Evolutionary conservation across 2,329 filamentous ascomycete species (phyloP).

Genomic region (Ceratocystis variospora): DNA sequence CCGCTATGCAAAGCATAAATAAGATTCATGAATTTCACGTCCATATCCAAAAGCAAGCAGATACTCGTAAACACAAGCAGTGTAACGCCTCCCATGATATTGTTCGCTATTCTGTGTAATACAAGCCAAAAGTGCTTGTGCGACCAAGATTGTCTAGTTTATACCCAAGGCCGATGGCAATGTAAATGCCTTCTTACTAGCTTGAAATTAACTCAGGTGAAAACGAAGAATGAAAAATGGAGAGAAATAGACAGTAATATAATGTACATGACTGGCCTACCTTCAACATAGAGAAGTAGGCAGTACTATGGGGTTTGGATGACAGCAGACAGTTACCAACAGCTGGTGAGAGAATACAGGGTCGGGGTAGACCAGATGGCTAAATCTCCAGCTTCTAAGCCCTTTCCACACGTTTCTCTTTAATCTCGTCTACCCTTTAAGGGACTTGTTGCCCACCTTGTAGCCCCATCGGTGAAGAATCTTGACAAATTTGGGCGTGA

Average conservation of each 20-base stretch:
- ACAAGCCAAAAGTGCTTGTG: not conserved
- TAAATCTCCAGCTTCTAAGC: not conserved
- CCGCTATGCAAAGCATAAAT: not conserved
- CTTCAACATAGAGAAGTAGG: not conserved
- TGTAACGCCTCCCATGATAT: not conserved
- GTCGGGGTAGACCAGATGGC: not conserved
- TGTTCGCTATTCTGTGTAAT: not conserved
- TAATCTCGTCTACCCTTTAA: conserved; percentile 21
- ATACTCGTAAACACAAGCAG: not conserved
- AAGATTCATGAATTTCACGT: not conserved
- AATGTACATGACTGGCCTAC: conserved; percentile 17
- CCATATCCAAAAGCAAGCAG: no score
- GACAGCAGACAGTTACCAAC: not conserved
- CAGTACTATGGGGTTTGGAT: not conserved
- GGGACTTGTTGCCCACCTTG: conserved; percentile 68
- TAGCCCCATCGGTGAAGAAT: conserved; percentile 77
- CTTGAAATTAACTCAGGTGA: not conserved
- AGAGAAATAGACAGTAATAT: not conserved
- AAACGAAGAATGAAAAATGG: not conserved
- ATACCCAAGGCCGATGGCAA: not conserved
- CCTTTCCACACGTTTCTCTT: not conserved
- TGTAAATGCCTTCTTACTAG: not conserved
- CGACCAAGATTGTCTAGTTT: not conserved
- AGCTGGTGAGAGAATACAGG: not conserved
- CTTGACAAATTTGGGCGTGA: conserved; percentile 91